Conservation (phyloP, 768 basidiomycete species). For the Mycena filopes region DNA sequence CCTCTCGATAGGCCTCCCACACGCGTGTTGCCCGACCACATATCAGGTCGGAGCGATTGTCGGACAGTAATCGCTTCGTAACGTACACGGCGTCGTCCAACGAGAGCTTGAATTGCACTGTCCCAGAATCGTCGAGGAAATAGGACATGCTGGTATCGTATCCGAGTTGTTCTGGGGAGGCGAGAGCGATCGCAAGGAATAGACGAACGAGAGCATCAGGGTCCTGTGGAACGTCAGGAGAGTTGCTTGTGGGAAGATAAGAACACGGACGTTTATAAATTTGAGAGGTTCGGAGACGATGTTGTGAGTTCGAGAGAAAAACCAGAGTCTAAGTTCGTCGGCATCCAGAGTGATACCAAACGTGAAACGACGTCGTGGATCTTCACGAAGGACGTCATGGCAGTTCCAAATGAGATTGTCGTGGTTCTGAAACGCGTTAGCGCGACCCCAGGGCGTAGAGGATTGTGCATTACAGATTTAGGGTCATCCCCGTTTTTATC, state of each 20-base stretch:
- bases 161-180: not conserved
- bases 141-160: slow-evolving; percentile 7
- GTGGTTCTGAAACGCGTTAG: not conserved
- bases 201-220: not conserved
- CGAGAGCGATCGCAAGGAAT: not conserved
- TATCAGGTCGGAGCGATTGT: not conserved
- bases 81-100: not conserved
- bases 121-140: slow-evolving; percentile 2
- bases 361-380: not conserved
- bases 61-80: not conserved
- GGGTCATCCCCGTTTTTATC: too few relatives aligned
- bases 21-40: slow-evolving; percentile 14
- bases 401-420: not conserved
- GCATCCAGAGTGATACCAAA: not conserved
- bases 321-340: not conserved
- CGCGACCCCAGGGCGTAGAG: too few relatives aligned
- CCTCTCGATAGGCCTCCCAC: slow-evolving; percentile 13
- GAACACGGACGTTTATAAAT: too few relatives aligned
- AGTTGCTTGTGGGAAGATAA: too few relatives aligned
- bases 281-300: not conserved
- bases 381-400: not conserved
- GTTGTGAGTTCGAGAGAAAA: not conserved
- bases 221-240: not conserved
- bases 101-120: not conserved
- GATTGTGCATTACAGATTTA: too few relatives aligned